Evolutionary conservation across 1,284 basidiomycete species (phyloP), one percentile per base, ranked within the genome.

Genomic region (Apiotrichum porosum): DNA sequence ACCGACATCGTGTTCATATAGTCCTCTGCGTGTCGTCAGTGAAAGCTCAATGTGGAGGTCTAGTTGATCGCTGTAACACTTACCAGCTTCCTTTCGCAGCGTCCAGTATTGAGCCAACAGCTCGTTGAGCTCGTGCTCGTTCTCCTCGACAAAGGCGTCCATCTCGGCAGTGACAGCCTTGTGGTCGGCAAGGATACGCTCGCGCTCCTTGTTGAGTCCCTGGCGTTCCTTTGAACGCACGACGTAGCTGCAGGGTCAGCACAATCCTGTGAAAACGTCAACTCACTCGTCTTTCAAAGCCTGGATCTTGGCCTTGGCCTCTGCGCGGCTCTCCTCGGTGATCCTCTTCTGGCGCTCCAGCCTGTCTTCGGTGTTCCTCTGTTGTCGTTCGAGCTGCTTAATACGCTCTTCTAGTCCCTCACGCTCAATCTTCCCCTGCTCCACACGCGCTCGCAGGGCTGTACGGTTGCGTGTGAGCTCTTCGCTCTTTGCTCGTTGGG

Each of bases 91-190:
- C 62, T 85, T 82, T 42, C 87, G 77, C 52, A 90, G 75, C 47
- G 79, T 81, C 83, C 84, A 88, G 63, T 90, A 90, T 63, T 87
- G 85, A 15, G 80, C 73, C 35, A 90, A 73, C n/a, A 91, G 75
- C 46, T 84, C 83, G 60, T 83, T 83, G 19, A 91, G 73, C 66
- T 89, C 86, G 4, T 69, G 71, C 66, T 89, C 85, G 58, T 83
- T 86, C 51, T 77, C 77, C 62, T 79, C 81, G 45, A 87, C 69
- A 61, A 87, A 86, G 37, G 84, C 83, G 6, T 78, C 74, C 79
- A 86, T 88, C 83, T 89, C 61, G 22, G 35, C 51, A 37, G 68
- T 61, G 17, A 69, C 39, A 42, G 53, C 57, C 42, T 60, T 62
- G 37, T 62, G 54, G 49, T 71, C 56, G 10, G 56, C 51, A 12